phyloP scores from a whole-genome alignment of 116 monocot genomes.

The Papilionanthe hybrid region DNA sequence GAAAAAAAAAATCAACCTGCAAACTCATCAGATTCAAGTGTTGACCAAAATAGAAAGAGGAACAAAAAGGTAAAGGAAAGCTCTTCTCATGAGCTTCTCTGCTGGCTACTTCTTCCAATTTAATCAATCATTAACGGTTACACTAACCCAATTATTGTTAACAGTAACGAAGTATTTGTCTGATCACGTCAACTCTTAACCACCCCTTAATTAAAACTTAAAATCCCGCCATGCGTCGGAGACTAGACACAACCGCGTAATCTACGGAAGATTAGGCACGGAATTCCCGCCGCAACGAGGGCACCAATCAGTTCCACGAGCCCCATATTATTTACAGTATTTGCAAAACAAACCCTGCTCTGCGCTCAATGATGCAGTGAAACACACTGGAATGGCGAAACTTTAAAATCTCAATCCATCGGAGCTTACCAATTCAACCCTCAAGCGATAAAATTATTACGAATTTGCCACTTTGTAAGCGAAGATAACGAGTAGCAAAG shows the following conservation, averaged over 20 bases:
- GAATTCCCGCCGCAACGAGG: constrained; percentile 40
- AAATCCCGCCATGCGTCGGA: background rate
- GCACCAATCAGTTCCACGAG: background rate
- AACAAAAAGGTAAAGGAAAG: too few species aligned
- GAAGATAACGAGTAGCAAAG: background rate
- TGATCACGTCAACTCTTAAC: background rate
- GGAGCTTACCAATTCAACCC: background rate
- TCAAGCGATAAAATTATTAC: constrained; percentile 6
- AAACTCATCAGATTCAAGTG: too few species aligned
- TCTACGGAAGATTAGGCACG: constrained; percentile 19
- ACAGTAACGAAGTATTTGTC: background rate
- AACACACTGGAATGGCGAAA: background rate
- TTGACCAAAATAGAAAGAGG: too few species aligned
- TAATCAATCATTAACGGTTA: background rate
- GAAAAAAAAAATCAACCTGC: too few species aligned
- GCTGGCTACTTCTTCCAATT: too few species aligned
- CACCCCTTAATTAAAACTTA: constrained; percentile 1
- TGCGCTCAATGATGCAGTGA: background rate
- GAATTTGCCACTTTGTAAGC: constrained; percentile 8
- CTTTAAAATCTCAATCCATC: background rate
- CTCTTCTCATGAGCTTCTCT: too few species aligned
- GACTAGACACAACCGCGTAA: constrained; percentile 29
- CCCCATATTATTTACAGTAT: background rate
- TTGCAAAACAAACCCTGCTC: constrained; percentile 9
- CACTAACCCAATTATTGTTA: background rate